A percentile compares a stretch with the other conserved stretches of the same genome.
These are phyloP conservation scores for Protea cynaroides DNA, from an alignment of 164 flowering plant genomes.

Conservation along the genomic window DNA sequence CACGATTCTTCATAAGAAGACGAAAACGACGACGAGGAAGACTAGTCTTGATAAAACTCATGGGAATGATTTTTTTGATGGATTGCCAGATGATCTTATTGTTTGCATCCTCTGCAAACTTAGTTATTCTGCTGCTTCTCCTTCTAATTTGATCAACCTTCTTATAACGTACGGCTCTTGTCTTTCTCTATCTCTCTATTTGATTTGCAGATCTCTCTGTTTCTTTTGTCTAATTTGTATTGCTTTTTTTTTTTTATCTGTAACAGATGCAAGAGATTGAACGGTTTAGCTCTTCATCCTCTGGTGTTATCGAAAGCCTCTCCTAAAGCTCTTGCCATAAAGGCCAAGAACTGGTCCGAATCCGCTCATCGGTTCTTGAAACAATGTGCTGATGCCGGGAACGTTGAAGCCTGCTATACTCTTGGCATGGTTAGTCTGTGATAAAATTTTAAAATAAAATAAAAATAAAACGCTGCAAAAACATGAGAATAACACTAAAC, in stretches of 20 bases:
- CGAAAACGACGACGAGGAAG: slow-evolving; percentile 13
- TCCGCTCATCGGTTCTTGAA: slow-evolving; percentile 64
- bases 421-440: slow-evolving; percentile 70
- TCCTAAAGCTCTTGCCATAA: slow-evolving; percentile 36
- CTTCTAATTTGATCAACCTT: slow-evolving; percentile 50
- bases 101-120: slow-evolving; percentile 52
- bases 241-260: background rate
- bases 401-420: slow-evolving; percentile 59
- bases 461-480: background rate
- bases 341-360: slow-evolving; percentile 58
- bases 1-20: slow-evolving; percentile 20
- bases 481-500: no score
- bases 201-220: no score
- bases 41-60: background rate
- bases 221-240: background rate
- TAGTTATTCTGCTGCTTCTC: slow-evolving; percentile 40
- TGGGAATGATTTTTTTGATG: slow-evolving; percentile 44
- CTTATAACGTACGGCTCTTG: slow-evolving; percentile 41
- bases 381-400: slow-evolving; percentile 67
- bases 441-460: background rate
- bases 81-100: slow-evolving; percentile 67
- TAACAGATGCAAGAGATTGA: slow-evolving; percentile 70
- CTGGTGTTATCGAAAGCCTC: slow-evolving; percentile 53
- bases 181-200: background rate
- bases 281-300: slow-evolving; percentile 40